Evolutionary conservation across 148 eudicot species (phyloP), one percentile per base, ranked within the genome.

Genomic region (Rhododendron kiyosumense): DNA sequence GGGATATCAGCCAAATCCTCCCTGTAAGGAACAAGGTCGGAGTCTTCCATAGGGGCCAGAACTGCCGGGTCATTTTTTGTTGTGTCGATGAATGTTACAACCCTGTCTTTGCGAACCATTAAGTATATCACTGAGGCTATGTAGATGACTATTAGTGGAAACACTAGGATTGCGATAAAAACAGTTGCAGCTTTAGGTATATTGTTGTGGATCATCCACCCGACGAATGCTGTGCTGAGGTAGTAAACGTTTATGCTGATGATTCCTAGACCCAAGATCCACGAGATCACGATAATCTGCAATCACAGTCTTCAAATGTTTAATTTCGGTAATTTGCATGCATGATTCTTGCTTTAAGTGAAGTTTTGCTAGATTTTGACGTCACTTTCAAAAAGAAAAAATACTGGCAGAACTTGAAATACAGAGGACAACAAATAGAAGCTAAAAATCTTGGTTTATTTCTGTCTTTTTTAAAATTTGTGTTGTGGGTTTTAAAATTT

Each of bases 221-320:
- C 95, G 0, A 96, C 90, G 36, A 96, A 95, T 26, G 84, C 90
- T 26, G 98, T 96, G 84, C 63, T 89, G 22, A 96, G 84, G 89
- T 93, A 96, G 86, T 95, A 96, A 0, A 96, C 84, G 87, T 96
- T 96, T 92, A 96, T 94, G 85, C 94, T 93, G 4, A 94, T 94
- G 81, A 96, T 90, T 59, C 91, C 95, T 1, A 94, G 86, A 63
- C 95, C 95, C 15, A 93, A 81, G 41, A 90, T 54, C 97, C 95
- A 96, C 5, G 95, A 94, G 79, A 89, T 15, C 54, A 92, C 85
- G 13, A 95, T 91, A 10, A 94, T 92, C 96, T 93, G 88, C 80
- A 84, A 12, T 5, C 74, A 65, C 20, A 74, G 69, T 28, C 75
- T 28, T 69, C 34, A 67, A 28, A 10, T 67, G 2, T 26, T 69